phyloP scores from a whole-genome alignment of 1,284 basidiomycete genomes.

The Marasmius tenuissimus region DNA sequence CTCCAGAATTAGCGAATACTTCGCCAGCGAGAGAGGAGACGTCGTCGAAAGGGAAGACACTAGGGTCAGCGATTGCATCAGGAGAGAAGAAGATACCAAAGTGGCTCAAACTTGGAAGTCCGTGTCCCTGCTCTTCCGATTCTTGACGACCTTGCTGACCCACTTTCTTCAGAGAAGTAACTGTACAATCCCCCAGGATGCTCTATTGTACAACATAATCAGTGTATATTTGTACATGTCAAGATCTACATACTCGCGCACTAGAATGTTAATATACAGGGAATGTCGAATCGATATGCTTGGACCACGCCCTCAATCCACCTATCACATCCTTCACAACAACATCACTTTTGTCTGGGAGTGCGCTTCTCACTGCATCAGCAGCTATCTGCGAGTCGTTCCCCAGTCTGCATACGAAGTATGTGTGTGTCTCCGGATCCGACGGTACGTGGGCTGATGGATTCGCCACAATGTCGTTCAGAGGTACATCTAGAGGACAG shows the following conservation, averaged over 20 bases:
- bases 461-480: constrained; percentile 58
- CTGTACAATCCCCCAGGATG: background rate
- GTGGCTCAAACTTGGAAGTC: constrained; percentile 51
- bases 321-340: constrained; percentile 74
- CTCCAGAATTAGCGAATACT: constrained; percentile 24
- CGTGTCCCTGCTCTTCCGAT: constrained; percentile 7
- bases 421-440: constrained; percentile 32
- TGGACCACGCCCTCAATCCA: constrained; percentile 77
- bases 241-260: background rate
- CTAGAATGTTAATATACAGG: constrained; percentile 66
- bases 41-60: background rate
- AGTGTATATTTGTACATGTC: background rate
- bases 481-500: constrained; percentile 59
- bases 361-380: constrained; percentile 50
- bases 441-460: constrained; percentile 43
- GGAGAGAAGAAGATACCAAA: constrained; percentile 68
- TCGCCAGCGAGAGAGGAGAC: constrained; percentile 18
- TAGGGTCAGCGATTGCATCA: constrained; percentile 15
- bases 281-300: constrained; percentile 69
- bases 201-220: background rate
- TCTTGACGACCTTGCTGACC: background rate
- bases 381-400: constrained; percentile 94
- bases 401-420: constrained; percentile 84
- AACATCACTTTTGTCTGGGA: constrained; percentile 20
- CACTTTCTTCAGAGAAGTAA: constrained; percentile 20